Conservation (phyloP, 306 rosid species). For the Cucumis hystrix region DNA sequence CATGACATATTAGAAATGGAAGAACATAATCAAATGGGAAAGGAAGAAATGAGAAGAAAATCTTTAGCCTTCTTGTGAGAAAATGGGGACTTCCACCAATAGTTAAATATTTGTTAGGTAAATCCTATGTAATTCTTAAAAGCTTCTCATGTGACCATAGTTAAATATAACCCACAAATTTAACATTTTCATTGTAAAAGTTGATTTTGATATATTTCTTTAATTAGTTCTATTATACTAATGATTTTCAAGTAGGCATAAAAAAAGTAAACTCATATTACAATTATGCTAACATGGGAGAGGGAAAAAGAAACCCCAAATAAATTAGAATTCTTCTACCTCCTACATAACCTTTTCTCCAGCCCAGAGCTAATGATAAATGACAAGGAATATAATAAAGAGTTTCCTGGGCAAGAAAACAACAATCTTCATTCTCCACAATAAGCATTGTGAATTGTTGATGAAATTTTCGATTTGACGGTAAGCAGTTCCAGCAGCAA, state of each 20-base stretch:
- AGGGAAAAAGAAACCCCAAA: not conserved
- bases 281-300: not conserved
- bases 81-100: constrained; percentile 24
- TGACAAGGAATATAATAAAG: not conserved
- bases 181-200: not conserved
- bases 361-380: not conserved
- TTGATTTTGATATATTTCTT: not conserved
- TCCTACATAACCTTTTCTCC: not conserved
- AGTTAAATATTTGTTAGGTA: too few relatives aligned
- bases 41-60: not conserved
- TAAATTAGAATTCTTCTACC: not conserved
- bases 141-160: too few relatives aligned
- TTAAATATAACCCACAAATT: not conserved
- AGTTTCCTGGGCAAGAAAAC: not conserved
- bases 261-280: not conserved
- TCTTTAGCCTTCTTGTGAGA: constrained; percentile 79
- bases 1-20: too few relatives aligned
- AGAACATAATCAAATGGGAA: too few relatives aligned
- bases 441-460: too few relatives aligned
- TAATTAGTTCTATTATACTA: too few relatives aligned
- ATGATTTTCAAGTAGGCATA: not conserved
- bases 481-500: too few relatives aligned
- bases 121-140: too few relatives aligned
- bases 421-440: not conserved
- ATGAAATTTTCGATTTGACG: too few relatives aligned